Evolutionary conservation across 2,329 filamentous ascomycete species (phyloP), one percentile per base, ranked within the genome.

Genomic region (Paramyrothecium sp.): DNA sequence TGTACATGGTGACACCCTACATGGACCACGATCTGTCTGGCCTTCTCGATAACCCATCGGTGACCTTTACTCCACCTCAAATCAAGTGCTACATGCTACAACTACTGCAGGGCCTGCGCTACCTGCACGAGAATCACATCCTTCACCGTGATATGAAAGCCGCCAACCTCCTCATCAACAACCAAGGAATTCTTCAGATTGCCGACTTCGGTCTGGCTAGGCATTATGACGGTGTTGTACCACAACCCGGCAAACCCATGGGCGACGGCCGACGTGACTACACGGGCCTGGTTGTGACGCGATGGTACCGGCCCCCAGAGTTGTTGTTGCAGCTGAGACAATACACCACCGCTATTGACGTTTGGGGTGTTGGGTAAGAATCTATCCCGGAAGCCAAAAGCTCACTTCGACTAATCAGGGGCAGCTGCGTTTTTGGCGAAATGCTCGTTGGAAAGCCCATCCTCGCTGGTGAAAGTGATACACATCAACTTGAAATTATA

Each of bases 11-110:
- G 54, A 97, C 89, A 49, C 95, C 94, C 7, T 99, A 99, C 74
- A 97, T 98, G 92, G 93, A 98, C 67, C 95, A 99, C 75, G 95
- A 99, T 75, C 83, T 99, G n/a, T 96, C 94, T 10, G 95, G 95
- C 49, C 85, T 99, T 30, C 87, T 99, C 67, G 95, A 98, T 73
- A 99, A 99, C 67, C 94, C 94, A 11, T 87, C 89, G 7, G 93
- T 99, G 44, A 84, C 85, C 46, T 94, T 99, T 68, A 90, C 89
- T 52, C 89, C 93, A 68, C 84, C 91, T 4, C 93, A 98, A 72
- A 96, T 98, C 74, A 99, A 99, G 74, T 99, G 95, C 78, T 99
- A 99, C 75, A 88, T 99, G 85, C 79, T 95, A 58, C 95, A 99
- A 73, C 82, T 99, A 30, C 84, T 99, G 53, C 89, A 97, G 69